Percentiles rank a stretch among this genome's conserved stretches.
Conservation (phyloP, 768 basidiomycete genomes). For the Trametopsis cervina region DNA sequence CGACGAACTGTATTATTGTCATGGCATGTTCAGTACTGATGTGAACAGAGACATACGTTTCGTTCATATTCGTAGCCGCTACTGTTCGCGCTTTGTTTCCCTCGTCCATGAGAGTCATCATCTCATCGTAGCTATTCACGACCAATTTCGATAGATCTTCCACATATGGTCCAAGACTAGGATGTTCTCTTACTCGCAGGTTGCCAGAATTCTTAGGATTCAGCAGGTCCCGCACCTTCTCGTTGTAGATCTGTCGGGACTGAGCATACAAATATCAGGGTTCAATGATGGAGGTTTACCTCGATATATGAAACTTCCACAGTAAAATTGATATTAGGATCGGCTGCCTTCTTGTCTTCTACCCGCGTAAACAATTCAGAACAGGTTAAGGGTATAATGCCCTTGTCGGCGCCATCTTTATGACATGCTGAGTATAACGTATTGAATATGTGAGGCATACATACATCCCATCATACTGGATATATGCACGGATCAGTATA, state of each 20-base stretch:
- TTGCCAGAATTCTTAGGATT: conserved; percentile 98
- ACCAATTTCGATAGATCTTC: conserved; percentile 94
- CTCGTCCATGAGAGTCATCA: conserved; percentile 99
- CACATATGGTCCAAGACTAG: conserved; percentile 94
- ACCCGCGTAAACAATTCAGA: conserved; percentile 88
- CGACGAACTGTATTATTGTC: conserved; percentile 58
- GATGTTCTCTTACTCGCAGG: conserved; percentile 95
- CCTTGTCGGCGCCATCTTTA: conserved; percentile 89
- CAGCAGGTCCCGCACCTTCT: conserved; percentile 94
- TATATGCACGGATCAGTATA: background rate
- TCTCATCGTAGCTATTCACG: conserved; percentile 87
- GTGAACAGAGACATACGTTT: conserved; percentile 57
- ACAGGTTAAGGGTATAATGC: conserved; percentile 95
- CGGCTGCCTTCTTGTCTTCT: conserved; percentile 48
- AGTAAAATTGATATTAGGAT: conserved; percentile 71
- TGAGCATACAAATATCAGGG: background rate
- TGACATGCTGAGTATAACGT: background rate
- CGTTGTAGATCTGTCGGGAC: conserved; percentile 79
- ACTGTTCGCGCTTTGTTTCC: conserved; percentile 98
- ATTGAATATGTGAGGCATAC: conserved; percentile 26
- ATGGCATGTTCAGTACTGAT: conserved; percentile 2
- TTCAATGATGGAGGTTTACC: conserved; percentile 33
- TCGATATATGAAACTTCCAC: conserved; percentile 99
- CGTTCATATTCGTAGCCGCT: conserved; percentile 99
- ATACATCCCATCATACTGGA: conserved; percentile 91